Evolutionary conservation across 2,329 filamentous ascomycete species (phyloP).

Genomic region (Rhinocladiella mackenziei): DNA sequence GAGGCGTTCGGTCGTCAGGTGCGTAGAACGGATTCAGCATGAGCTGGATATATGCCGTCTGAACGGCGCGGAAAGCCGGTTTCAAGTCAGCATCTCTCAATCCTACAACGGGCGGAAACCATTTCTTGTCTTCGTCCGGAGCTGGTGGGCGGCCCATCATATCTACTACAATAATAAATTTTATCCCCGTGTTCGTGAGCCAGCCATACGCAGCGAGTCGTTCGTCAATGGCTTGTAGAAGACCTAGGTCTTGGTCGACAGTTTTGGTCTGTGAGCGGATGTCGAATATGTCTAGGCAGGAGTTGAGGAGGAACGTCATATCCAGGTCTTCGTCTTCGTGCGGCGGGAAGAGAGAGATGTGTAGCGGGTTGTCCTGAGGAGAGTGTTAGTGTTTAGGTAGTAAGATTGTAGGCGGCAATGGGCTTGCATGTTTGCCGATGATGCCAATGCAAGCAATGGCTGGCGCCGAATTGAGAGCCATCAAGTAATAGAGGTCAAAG

Average conservation of each 20-base stretch:
- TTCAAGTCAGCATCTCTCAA: conserved; percentile 83
- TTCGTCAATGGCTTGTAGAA: conserved; percentile 91
- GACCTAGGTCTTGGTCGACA: conserved; percentile 77
- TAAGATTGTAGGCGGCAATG: background rate
- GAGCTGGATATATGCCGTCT: conserved; percentile 83
- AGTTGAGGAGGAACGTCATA: conserved; percentile 86
- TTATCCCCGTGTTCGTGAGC: conserved; percentile 92
- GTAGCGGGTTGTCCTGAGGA: conserved; percentile 90
- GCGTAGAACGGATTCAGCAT: conserved; percentile 94
- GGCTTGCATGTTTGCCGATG: conserved; percentile 80
- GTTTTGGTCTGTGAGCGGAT: conserved; percentile 70
- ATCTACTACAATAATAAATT: conserved; percentile 85
- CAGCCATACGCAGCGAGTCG: conserved; percentile 90
- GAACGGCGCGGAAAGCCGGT: conserved; percentile 84
- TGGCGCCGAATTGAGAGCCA: conserved; percentile 45
- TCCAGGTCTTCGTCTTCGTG: conserved; percentile 65
- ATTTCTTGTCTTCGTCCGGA: conserved; percentile 35
- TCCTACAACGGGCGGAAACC: conserved; percentile 52
- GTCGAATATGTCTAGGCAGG: conserved; percentile 90
- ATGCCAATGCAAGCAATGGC: conserved; percentile 90
- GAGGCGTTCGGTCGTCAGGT: conserved; percentile 75
- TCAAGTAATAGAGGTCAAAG: too few relatives aligned
- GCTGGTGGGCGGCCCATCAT: conserved; percentile 66
- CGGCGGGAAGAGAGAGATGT: conserved; percentile 83
- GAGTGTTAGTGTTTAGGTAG: background rate